These are phyloP conservation scores for Dioscorea zingiberensis DNA, from an alignment of 106 monocot species.

Conservation along the genomic window DNA sequence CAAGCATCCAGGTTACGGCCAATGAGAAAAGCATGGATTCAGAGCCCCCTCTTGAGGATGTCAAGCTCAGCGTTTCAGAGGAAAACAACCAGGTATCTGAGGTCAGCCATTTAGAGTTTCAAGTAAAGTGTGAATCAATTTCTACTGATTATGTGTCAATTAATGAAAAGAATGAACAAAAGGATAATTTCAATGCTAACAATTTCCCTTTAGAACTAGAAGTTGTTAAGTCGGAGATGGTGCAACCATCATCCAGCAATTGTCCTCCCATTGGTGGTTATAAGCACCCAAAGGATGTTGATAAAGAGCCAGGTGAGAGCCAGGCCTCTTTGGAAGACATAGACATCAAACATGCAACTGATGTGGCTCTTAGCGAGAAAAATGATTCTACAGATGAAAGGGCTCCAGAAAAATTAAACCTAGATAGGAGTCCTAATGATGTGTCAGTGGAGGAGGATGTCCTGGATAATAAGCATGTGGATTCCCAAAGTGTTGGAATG, in stretches of 20 bases:
- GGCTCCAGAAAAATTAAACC: slow-evolving; percentile 63
- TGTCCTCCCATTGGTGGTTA: slow-evolving; percentile 34
- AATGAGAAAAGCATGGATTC: slow-evolving; percentile 24
- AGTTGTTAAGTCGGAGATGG: slow-evolving; percentile 65
- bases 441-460: slow-evolving; percentile 83
- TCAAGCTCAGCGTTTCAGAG: slow-evolving; percentile 18
- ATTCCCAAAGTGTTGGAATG: slow-evolving; percentile 3
- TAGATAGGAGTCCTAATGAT: slow-evolving; percentile 82
- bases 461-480: slow-evolving; percentile 43
- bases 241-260: slow-evolving; percentile 54
- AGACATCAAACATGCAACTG: slow-evolving; percentile 27
- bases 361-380: slow-evolving; percentile 33
- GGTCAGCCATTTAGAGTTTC: slow-evolving; percentile 71
- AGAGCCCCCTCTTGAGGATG: slow-evolving; percentile 30
- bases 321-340: slow-evolving; percentile 42
- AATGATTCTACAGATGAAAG: slow-evolving; percentile 23
- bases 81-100: slow-evolving; percentile 80
- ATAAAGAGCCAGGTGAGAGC: slow-evolving; percentile 37
- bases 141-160: slow-evolving; percentile 71
- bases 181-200: slow-evolving; percentile 89
- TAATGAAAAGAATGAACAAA: slow-evolving; percentile 79
- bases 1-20: slow-evolving; percentile 1
- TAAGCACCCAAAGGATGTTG: slow-evolving; percentile 29
- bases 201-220: slow-evolving; percentile 87
- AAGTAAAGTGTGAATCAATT: slow-evolving; percentile 83